Conservation (phyloP, 2,329 filamentous ascomycete species). For the Clarireedia homoeocarpa region DNA sequence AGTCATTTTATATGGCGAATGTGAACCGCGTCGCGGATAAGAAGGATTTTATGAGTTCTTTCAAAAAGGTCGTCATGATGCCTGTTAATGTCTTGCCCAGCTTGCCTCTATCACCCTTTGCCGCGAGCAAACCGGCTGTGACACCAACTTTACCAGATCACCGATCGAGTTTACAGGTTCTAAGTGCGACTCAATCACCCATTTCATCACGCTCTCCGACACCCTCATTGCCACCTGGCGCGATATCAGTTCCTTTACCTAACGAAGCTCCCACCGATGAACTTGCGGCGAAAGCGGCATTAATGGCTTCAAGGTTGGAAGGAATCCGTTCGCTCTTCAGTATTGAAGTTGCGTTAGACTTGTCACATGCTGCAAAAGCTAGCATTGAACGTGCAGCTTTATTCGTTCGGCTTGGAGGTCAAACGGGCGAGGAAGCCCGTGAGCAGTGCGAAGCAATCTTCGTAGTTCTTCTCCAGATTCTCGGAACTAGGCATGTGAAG, state of each 20-base stretch:
- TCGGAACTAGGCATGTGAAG: constrained; percentile 82
- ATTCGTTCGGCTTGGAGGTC: constrained; percentile 73
- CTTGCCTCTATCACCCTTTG: constrained; percentile 51
- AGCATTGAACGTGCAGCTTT: constrained; percentile 78
- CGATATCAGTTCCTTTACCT: constrained; percentile 34
- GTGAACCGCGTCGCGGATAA: constrained; percentile 93
- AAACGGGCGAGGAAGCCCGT: constrained; percentile 72
- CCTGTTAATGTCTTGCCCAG: constrained; percentile 83
- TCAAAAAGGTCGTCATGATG: constrained; percentile 99
- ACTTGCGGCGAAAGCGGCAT: constrained; percentile 90
- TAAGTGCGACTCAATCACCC: constrained; percentile 17
- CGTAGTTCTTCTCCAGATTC: constrained; percentile 70
- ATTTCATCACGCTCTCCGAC: constrained; percentile 41
- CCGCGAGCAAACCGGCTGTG: constrained; percentile 31
- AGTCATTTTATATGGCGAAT: constrained; percentile 94
- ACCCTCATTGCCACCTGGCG: constrained; percentile 34
- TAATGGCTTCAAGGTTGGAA: constrained; percentile 91
- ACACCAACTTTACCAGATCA: constrained; percentile 15
- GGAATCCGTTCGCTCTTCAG: constrained; percentile 94
- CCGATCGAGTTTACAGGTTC: constrained; percentile 25
- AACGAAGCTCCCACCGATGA: constrained; percentile 77
- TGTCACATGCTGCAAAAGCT: constrained; percentile 83
- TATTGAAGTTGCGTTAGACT: constrained; percentile 84
- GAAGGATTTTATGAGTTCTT: constrained; percentile 89
- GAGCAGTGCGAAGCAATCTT: constrained; percentile 90